Conservation (phyloP, 2,329 filamentous ascomycete species). For the Dothideomycetes sp. region DNA sequence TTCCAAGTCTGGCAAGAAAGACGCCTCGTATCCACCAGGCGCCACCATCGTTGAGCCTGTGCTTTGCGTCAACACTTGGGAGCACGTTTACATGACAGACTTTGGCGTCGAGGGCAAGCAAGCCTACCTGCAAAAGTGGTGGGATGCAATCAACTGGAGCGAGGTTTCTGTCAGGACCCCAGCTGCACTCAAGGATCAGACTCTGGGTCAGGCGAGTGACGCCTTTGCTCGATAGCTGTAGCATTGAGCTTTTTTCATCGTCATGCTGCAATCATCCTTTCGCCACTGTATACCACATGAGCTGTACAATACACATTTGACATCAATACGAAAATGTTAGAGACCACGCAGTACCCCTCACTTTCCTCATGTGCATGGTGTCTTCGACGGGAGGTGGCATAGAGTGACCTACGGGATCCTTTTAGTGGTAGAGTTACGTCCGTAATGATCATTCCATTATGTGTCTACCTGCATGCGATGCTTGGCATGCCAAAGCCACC, state of each 20-base stretch:
- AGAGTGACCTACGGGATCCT: too few relatives aligned
- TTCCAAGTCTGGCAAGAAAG: conserved; percentile 17
- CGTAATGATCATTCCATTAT: background rate
- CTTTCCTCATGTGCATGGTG: too few relatives aligned
- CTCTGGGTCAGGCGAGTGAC: background rate
- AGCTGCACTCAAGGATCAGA: conserved; percentile 1
- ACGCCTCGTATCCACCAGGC: conserved; percentile 45
- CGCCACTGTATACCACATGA: background rate
- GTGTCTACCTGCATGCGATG: too few relatives aligned
- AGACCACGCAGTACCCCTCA: too few relatives aligned
- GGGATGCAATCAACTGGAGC: conserved; percentile 78
- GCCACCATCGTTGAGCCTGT: conserved; percentile 62
- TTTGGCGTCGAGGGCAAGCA: conserved; percentile 69
- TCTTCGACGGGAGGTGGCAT: too few relatives aligned
- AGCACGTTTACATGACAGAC: conserved; percentile 83
- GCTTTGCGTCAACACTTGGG: conserved; percentile 90
- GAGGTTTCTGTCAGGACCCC: conserved; percentile 38
- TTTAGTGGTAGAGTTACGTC: too few relatives aligned
- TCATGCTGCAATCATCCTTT: too few relatives aligned
- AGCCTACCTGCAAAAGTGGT: conserved; percentile 70
- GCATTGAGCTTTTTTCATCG: too few relatives aligned
- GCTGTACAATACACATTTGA: background rate
- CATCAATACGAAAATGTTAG: background rate
- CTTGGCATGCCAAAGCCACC: background rate
- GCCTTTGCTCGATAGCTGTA: background rate